These are phyloP conservation scores for Xylariaceae sp. DNA, from an alignment of 2,329 filamentous ascomycete species.

Conservation along the genomic window DNA sequence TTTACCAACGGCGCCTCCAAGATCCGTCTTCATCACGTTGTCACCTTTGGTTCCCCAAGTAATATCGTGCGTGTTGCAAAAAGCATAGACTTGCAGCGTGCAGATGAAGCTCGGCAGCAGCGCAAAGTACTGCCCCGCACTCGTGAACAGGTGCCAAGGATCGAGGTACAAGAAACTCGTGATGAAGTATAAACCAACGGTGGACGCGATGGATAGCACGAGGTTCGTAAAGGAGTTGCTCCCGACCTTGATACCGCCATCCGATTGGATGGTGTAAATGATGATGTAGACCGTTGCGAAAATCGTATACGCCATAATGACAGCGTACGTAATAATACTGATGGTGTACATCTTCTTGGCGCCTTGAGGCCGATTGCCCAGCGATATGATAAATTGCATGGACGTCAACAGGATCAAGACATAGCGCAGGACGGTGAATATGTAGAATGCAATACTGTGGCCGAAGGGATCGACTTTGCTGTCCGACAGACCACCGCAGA, in stretches of 20 bases:
- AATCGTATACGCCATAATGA: constrained; percentile 95
- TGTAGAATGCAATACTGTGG: constrained; percentile 75
- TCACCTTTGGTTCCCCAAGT: constrained; percentile 99
- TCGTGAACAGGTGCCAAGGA: constrained; percentile 99
- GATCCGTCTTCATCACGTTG: constrained; percentile 89
- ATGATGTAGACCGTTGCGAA: constrained; percentile 90
- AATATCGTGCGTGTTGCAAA: constrained; percentile 98
- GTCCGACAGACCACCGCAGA: constrained; percentile 85
- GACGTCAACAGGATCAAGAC: constrained; percentile 82
- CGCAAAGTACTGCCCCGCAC: constrained; percentile 84
- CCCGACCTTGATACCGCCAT: constrained; percentile 58
- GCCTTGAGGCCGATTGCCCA: constrained; percentile 94
- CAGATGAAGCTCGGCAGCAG: constrained; percentile 93
- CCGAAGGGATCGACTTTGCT: constrained; percentile 83
- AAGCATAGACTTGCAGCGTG: constrained; percentile 95
- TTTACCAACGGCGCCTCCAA: constrained; percentile 78
- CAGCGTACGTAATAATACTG: constrained; percentile 82
- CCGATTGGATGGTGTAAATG: constrained; percentile 62
- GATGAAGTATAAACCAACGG: constrained; percentile 89
- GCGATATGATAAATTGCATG: constrained; percentile 92
- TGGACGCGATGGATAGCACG: constrained; percentile 84
- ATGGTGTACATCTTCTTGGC: constrained; percentile 85
- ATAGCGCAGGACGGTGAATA: constrained; percentile 87
- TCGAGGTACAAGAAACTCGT: constrained; percentile 97
- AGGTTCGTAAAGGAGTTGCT: constrained; percentile 94